Evolutionary conservation across 192 early-diverging fungal genomes (phyloP).

Genomic region (Pilobolus umbonatus): DNA sequence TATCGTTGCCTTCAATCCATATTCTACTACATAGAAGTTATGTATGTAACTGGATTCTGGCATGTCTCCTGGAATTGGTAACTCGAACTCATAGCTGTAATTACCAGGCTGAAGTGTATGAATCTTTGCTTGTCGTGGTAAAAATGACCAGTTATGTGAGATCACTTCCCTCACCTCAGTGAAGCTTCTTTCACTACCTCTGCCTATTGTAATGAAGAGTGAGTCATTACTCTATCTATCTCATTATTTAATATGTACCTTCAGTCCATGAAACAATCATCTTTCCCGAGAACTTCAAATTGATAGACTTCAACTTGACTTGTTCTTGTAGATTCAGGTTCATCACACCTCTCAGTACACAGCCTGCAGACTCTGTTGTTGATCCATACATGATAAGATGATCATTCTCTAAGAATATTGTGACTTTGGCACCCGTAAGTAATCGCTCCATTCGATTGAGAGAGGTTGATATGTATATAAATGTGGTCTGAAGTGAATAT

Average conservation of each 20-base stretch:
- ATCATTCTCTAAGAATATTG: conserved; percentile 33
- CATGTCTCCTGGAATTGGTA: conserved; percentile 48
- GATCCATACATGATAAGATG: conserved; percentile 34
- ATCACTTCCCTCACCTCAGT: conserved; percentile 34
- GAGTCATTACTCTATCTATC: background rate
- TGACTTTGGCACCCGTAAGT: conserved; percentile 16
- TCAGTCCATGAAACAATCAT: conserved; percentile 41
- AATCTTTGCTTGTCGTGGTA: conserved; percentile 33
- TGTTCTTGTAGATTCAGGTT: conserved; percentile 41
- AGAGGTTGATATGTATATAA: too few relatives aligned
- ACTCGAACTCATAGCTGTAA: conserved; percentile 48
- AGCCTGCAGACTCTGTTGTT: conserved; percentile 36
- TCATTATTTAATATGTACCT: conserved; percentile 21
- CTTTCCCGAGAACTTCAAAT: conserved; percentile 43
- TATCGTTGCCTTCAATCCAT: conserved; percentile 44
- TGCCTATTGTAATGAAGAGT: conserved; percentile 4
- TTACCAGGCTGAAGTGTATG: conserved; percentile 28
- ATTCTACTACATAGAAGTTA: conserved; percentile 43
- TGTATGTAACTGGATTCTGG: conserved; percentile 51
- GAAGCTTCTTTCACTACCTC: conserved; percentile 16
- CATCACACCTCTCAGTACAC: conserved; percentile 50
- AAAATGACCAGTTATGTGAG: conserved; percentile 49
- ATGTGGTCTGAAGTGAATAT: too few relatives aligned
- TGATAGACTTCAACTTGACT: conserved; percentile 44
- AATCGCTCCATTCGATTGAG: conserved; percentile 20